These are phyloP conservation scores for Lagenaria siceraria DNA, from an alignment of 306 rosid genomes.

Conservation along the genomic window DNA sequence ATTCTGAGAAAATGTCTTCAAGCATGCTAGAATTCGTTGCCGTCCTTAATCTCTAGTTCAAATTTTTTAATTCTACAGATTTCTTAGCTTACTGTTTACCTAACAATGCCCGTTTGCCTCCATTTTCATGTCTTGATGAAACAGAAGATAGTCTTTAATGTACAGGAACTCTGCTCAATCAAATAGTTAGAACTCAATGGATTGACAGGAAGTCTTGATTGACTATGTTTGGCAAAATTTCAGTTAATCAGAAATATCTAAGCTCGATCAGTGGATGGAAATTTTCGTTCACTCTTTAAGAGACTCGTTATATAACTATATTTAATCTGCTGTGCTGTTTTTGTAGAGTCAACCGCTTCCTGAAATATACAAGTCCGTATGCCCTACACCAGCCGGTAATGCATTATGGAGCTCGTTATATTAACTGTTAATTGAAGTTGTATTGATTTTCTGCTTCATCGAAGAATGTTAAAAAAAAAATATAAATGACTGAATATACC, in stretches of 20 bases:
- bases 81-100: not conserved
- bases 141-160: not conserved
- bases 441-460: not conserved
- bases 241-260: not conserved
- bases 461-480: not conserved
- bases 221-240: not conserved
- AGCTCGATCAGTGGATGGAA: not conserved
- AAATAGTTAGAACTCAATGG: not conserved
- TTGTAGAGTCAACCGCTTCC: constrained; percentile 44
- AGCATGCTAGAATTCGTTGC: not conserved
- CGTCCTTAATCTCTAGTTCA: not conserved
- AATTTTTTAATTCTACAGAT: not conserved
- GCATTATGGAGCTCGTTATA: not conserved
- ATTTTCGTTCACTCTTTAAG: not conserved
- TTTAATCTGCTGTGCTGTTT: not conserved
- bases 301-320: not conserved
- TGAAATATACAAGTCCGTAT: constrained; percentile 27
- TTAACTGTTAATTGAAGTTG: not conserved
- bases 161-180: not conserved
- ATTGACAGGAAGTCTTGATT: not conserved
- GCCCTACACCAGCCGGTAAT: constrained; percentile 17
- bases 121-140: not conserved
- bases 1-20: not conserved
- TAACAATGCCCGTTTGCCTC: not conserved
- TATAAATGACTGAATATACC: not conserved